phyloP scores from a whole-genome alignment of 768 basidiomycete species.

The Rhodotorula paludigena region DNA sequence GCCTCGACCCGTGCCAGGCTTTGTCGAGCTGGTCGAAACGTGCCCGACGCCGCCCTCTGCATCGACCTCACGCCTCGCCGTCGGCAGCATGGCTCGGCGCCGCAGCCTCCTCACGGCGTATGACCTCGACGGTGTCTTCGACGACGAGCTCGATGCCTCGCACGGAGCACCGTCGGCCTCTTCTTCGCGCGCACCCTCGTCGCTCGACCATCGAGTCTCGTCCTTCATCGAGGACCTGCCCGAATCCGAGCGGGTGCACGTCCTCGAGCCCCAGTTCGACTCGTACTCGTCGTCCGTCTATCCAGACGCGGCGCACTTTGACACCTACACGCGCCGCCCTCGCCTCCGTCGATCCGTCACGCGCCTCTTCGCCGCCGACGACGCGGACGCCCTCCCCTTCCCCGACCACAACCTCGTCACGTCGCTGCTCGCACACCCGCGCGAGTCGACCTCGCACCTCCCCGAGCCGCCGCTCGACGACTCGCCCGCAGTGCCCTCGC shows the following conservation, averaged over 20 bases:
- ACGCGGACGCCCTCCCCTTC: background rate
- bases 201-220: background rate
- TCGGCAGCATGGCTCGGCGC: background rate
- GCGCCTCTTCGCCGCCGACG: background rate
- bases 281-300: background rate
- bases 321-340: conserved; percentile 7
- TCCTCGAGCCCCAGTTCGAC: background rate
- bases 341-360: background rate
- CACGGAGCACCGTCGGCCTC: background rate
- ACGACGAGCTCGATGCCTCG: background rate
- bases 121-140: background rate
- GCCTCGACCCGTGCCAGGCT: background rate
- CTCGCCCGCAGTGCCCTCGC: background rate
- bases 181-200: background rate
- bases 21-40: conserved; percentile 10
- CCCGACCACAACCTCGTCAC: background rate
- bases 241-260: background rate
- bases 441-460: no score
- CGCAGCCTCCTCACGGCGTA: background rate
- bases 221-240: no score
- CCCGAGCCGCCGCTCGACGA: background rate
- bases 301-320: conserved; percentile 9
- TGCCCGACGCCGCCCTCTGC: conserved; percentile 4
- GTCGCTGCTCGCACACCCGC: conserved; percentile 7
- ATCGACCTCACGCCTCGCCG: background rate